phyloP scores from a whole-genome alignment of 805 yeast species.

The Nakazawaea holstii region DNA sequence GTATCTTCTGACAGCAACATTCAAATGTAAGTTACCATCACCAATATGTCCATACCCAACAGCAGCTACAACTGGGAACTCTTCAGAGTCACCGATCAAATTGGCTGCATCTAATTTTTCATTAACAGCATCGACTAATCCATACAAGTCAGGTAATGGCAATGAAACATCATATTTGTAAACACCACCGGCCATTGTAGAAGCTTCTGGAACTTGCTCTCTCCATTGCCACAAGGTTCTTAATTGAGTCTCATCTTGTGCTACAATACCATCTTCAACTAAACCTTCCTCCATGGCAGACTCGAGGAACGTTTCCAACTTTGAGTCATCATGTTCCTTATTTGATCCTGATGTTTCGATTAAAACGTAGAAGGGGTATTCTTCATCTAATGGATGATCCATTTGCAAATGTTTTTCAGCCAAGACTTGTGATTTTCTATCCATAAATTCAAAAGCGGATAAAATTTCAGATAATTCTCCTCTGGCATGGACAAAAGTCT shows the following conservation, averaged over 20 bases:
- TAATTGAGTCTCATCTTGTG: constrained; percentile 90
- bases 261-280: constrained; percentile 91
- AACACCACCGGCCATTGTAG: constrained; percentile 84
- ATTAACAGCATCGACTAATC: constrained; percentile 75
- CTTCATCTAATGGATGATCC: constrained; percentile 60
- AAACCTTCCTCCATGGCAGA: constrained; percentile 76
- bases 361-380: constrained; percentile 80
- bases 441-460: constrained; percentile 95
- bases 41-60: constrained; percentile 99
- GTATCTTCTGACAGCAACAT: constrained; percentile 85
- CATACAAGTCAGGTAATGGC: constrained; percentile 77
- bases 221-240: constrained; percentile 91
- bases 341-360: constrained; percentile 97
- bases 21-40: constrained; percentile 93
- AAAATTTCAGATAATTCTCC: constrained; percentile 76
- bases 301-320: constrained; percentile 81
- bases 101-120: constrained; percentile 50
- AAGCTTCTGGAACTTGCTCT: constrained; percentile 88
- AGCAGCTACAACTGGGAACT: constrained; percentile 78
- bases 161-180: constrained; percentile 95
- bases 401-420: constrained; percentile 56
- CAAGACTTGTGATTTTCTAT: constrained; percentile 57
- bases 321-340: constrained; percentile 88
- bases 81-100: constrained; percentile 57
- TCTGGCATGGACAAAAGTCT: constrained; percentile 75